Conservation (phyloP, 2,329 filamentous ascomycete genomes). For the Calonectria hongkongensis region DNA sequence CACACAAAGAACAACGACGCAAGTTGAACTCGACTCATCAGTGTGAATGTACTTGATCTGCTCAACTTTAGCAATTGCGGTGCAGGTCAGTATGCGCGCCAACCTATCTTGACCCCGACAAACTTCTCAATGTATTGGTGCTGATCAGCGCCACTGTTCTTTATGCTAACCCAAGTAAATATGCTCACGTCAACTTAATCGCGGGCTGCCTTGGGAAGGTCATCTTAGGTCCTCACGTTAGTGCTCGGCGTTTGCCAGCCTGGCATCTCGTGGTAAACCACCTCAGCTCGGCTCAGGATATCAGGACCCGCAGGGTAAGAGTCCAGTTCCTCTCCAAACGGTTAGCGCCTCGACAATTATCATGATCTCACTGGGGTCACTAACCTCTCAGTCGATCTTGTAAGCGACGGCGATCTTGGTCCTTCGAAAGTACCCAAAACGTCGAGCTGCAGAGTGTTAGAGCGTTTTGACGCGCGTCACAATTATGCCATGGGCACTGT, state of each 20-base stretch:
- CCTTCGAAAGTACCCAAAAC: constrained; percentile 83
- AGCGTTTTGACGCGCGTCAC: constrained; percentile 26
- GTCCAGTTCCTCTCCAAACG: constrained; percentile 51
- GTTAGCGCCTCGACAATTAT: constrained; percentile 54
- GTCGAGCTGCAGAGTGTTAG: constrained; percentile 47
- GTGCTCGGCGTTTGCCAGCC: constrained; percentile 82
- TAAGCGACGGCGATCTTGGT: constrained; percentile 87
- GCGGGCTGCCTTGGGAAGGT: constrained; percentile 78
- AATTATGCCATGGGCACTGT: constrained; percentile 23
- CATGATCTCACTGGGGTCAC: constrained; percentile 39
- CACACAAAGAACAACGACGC: too few relatives aligned
- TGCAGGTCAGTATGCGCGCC: constrained; percentile 38
- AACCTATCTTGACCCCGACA: constrained; percentile 71
- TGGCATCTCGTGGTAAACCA: constrained; percentile 80
- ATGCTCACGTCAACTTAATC: constrained; percentile 74
- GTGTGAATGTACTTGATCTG: constrained; percentile 79
- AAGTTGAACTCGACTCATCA: constrained; percentile 58
- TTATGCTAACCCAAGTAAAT: constrained; percentile 39
- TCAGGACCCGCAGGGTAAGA: constrained; percentile 80
- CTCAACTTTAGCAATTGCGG: constrained; percentile 47
- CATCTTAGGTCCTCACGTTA: constrained; percentile 74
- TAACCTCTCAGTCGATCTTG: constrained; percentile 61
- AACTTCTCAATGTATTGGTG: constrained; percentile 77
- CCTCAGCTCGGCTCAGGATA: constrained; percentile 75
- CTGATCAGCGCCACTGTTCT: constrained; percentile 40